A percentile compares a stretch with the other conserved stretches of the same genome.
These are phyloP conservation scores for Phytomonas serpens DNA, from an alignment of 208 protist species.

Conservation along the genomic window DNA sequence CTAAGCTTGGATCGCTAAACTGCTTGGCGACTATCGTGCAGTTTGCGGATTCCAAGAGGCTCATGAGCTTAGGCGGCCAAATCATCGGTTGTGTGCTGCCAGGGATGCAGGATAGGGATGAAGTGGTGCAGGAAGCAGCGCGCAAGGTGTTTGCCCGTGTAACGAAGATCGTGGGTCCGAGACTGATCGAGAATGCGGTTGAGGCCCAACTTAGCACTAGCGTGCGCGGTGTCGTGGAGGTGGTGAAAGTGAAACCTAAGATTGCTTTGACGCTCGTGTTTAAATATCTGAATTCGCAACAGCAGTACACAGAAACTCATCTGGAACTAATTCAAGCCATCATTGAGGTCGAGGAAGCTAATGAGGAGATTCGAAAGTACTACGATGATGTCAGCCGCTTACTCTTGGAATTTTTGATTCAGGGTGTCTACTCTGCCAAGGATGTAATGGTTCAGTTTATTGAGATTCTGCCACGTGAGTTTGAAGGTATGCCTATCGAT, in stretches of 20 bases:
- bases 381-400: constrained; percentile 43
- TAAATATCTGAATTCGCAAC: constrained; percentile 44
- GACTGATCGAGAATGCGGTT: constrained; percentile 78
- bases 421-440: constrained; percentile 48
- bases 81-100: constrained; percentile 84
- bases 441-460: constrained; percentile 61
- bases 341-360: constrained; percentile 73
- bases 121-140: constrained; percentile 65
- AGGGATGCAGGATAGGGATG: constrained; percentile 80
- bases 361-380: constrained; percentile 61
- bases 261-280: constrained; percentile 78
- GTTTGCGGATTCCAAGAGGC: constrained; percentile 58
- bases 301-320: constrained; percentile 41
- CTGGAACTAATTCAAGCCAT: constrained; percentile 75
- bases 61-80: constrained; percentile 71
- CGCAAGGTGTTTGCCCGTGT: constrained; percentile 76
- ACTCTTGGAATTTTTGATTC: constrained; percentile 54
- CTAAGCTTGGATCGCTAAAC: constrained; percentile 66
- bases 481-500: constrained; percentile 48
- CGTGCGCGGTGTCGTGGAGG: constrained; percentile 83
- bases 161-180: constrained; percentile 56
- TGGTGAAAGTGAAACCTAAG: constrained; percentile 85
- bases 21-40: constrained; percentile 57
- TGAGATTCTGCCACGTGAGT: constrained; percentile 31
- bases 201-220: constrained; percentile 78